These are phyloP conservation scores for Paxillus rubicundulus DNA, from an alignment of 768 basidiomycete species.

Conservation along the genomic window DNA sequence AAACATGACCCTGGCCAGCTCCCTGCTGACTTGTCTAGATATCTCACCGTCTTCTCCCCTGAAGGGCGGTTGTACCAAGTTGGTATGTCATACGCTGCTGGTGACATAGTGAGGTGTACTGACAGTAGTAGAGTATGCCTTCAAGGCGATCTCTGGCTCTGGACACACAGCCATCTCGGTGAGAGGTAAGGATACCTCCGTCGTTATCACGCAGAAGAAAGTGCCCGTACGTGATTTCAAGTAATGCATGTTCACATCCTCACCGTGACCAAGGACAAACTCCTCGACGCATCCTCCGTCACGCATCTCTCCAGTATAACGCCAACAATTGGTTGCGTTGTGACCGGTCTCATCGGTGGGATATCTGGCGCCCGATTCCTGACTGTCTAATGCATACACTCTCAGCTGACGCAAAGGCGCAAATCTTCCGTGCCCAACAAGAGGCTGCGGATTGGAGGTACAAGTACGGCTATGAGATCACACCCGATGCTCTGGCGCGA, in stretches of 20 bases:
- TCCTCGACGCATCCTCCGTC: slow-evolving; percentile 90
- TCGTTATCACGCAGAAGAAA: slow-evolving; percentile 98
- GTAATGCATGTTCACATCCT: not conserved
- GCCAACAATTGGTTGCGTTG: slow-evolving; percentile 93
- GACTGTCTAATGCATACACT: slow-evolving; percentile 1
- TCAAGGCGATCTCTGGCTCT: slow-evolving; percentile 98
- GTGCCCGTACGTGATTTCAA: slow-evolving; percentile 69
- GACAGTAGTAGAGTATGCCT: slow-evolving; percentile 81
- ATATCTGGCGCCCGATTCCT: not conserved
- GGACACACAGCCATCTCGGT: slow-evolving; percentile 93
- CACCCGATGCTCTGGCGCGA: slow-evolving; percentile 92
- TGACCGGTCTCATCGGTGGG: slow-evolving; percentile 95
- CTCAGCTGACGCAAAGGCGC: slow-evolving; percentile 87
- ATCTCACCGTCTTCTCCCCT: slow-evolving; percentile 95
- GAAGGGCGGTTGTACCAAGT: slow-evolving; percentile 99
- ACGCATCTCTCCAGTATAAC: slow-evolving; percentile 97
- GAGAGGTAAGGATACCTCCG: slow-evolving; percentile 89
- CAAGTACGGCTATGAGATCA: slow-evolving; percentile 98
- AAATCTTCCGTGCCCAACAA: slow-evolving; percentile 78
- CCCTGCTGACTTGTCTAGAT: slow-evolving; percentile 44
- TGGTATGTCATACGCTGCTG: slow-evolving; percentile 50
- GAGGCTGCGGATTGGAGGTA: slow-evolving; percentile 94
- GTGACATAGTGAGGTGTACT: not conserved
- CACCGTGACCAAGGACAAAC: slow-evolving; percentile 72
- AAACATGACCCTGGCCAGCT: not conserved